Evolutionary conservation across 441 rosid species (phyloP), one percentile per base, ranked within the genome.

Genomic region (Eutrema salsugineum): DNA sequence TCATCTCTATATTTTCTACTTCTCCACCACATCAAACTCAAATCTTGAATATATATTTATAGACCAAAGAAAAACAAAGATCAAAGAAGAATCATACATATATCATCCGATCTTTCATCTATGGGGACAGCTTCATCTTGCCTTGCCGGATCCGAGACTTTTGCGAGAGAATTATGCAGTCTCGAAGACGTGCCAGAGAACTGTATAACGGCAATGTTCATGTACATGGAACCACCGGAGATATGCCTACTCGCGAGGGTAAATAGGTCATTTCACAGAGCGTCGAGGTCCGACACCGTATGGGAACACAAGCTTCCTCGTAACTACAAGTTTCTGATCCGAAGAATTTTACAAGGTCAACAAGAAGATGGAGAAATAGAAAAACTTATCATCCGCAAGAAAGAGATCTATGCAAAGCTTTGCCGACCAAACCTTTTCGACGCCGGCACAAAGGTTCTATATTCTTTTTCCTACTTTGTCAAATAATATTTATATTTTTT

Each of bases 271-370:
- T 88, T 88, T 15, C 82, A 73, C 27, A 83, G 85, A 11, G 91
- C 94, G 14, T 88, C 91, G 2, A 75, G 72, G 68, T 84, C 86
- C 16, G 87, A 88, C 71, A 80, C 71, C 30, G 79, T 88, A 22
- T 88, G 91, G 94, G 94, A 83, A 66, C 80, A 79, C 8, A 86
- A 88, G 76, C 79, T 88, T 54, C 94, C 94, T 19, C 55, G 63
- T 24, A 88, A 88, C 55, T 86, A 86, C 50, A 58, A 56, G 55
- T 82, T 53, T 62, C 81, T 88, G 32, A 78, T 82, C n/a, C 36
- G 49, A 64, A 80, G 84, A 67, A 73, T 88, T 54, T 75, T 86
- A 58, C 63, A 58, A 32, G 76, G 65, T 75, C 75, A 75, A 20
- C 38, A 71, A 43, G 30, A 32, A 32, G 49, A 27, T 54, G 59